phyloP scores from a whole-genome alignment of 352 stramenopile species.

The Poterioochromonas sp. region DNA sequence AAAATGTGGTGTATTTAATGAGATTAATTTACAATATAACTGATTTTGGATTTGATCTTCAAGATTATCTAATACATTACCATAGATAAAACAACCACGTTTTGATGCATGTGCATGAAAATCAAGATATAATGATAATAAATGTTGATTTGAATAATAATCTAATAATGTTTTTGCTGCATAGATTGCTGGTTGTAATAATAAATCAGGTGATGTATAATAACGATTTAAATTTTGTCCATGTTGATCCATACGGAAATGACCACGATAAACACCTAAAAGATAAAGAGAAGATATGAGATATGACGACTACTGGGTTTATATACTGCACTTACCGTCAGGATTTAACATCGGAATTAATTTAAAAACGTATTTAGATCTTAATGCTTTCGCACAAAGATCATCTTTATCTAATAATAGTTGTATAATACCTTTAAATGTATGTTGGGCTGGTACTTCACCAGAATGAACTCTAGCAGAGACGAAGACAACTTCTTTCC shows the following conservation, averaged over 20 bases:
- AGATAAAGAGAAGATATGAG: not conserved
- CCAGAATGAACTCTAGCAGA: constrained; percentile 64
- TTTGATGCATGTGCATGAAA: constrained; percentile 76
- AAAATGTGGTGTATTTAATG: constrained; percentile 63
- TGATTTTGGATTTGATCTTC: constrained; percentile 64
- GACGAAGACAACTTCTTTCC: constrained; percentile 52
- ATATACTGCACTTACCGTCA: constrained; percentile 48
- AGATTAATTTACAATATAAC: constrained; percentile 29
- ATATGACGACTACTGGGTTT: not conserved
- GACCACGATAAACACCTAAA: constrained; percentile 57
- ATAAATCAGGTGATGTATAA: constrained; percentile 55
- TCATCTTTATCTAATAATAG: constrained; percentile 55
- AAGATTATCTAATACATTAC: constrained; percentile 56
- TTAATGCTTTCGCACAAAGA: constrained; percentile 48
- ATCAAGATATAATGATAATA: constrained; percentile 67
- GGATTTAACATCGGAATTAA: constrained; percentile 69
- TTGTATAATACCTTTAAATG: constrained; percentile 39
- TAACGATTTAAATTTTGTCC: constrained; percentile 78
- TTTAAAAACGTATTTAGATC: constrained; percentile 58
- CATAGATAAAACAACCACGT: constrained; percentile 77
- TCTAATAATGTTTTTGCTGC: constrained; percentile 49
- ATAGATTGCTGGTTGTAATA: constrained; percentile 58
- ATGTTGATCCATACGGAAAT: constrained; percentile 68
- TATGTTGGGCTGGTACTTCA: constrained; percentile 30
- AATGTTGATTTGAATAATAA: constrained; percentile 40